Evolutionary conservation across 2,329 filamentous ascomycete genomes (phyloP).

Genomic region (Alternaria ventricosa): DNA sequence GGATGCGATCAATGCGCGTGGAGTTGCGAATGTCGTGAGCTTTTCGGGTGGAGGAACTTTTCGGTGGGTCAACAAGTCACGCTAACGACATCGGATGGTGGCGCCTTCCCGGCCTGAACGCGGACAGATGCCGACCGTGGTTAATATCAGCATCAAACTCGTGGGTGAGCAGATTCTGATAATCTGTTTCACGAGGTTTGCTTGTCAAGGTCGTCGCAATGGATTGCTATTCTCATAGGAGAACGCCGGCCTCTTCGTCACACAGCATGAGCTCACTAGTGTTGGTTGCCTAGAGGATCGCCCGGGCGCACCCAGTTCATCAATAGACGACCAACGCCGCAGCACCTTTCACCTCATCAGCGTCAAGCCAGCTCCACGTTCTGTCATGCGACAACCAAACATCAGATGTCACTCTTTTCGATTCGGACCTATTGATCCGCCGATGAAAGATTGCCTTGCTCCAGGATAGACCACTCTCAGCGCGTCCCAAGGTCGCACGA

Average conservation of each 20-base stretch:
- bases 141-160: neutral
- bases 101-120: conserved; percentile 12
- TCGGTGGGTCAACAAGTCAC: conserved; percentile 23
- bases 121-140: conserved; percentile 10
- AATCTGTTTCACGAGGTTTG: neutral
- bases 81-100: conserved; percentile 15
- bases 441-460: conserved; percentile 10
- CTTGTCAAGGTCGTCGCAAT: neutral
- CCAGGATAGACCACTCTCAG: conserved; percentile 23
- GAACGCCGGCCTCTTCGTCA: neutral
- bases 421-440: neutral
- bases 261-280: conserved; percentile 4
- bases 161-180: neutral
- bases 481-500: neutral
- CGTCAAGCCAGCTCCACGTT: conserved; percentile 14
- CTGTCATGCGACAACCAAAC: conserved; percentile 23
- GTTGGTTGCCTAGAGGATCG: conserved; percentile 26
- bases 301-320: conserved; percentile 32
- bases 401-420: neutral
- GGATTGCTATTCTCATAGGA: neutral
- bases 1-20: conserved; percentile 16
- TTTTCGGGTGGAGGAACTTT: conserved; percentile 27
- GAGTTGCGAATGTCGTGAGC: conserved; percentile 14
- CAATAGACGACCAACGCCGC: conserved; percentile 15
- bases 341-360: conserved; percentile 20